These are phyloP conservation scores for Nemania abortiva DNA, from an alignment of 2,329 filamentous ascomycete genomes.

Conservation along the genomic window DNA sequence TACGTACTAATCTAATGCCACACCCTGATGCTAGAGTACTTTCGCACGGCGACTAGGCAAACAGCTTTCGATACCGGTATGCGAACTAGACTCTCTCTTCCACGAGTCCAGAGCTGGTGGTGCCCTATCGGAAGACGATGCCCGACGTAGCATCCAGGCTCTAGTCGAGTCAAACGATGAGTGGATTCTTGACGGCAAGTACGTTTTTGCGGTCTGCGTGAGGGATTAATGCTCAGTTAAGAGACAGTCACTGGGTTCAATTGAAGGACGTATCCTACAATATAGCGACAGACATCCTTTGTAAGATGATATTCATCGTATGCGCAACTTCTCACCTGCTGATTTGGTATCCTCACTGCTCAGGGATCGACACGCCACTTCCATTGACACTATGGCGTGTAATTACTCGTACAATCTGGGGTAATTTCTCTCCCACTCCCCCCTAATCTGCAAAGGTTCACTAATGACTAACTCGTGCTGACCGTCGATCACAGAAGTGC, in stretches of 20 bases:
- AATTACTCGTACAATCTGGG: constrained; percentile 14
- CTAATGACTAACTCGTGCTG: not conserved
- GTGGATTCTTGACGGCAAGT: constrained; percentile 18
- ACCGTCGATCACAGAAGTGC: not conserved
- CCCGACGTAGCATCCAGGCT: constrained; percentile 16
- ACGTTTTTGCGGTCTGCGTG: not conserved
- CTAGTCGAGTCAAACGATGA: constrained; percentile 11
- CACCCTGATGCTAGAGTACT: constrained; percentile 12
- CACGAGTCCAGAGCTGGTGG: constrained; percentile 8
- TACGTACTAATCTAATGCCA: constrained; percentile 2
- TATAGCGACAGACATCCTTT: constrained; percentile 8
- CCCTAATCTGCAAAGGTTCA: not conserved
- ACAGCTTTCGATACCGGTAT: constrained; percentile 18
- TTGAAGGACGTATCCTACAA: constrained; percentile 15
- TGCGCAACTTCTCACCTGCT: constrained; percentile 9
- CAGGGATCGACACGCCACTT: constrained; percentile 4
- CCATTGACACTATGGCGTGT: constrained; percentile 18
- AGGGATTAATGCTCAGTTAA: constrained; percentile 8
- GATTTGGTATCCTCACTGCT: not conserved
- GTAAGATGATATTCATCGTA: not conserved
- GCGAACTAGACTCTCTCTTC: constrained; percentile 2
- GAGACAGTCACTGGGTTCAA: not conserved
- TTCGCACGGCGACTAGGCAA: constrained; percentile 17
- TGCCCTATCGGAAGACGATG: constrained; percentile 8
- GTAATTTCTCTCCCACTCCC: not conserved